Conservation (phyloP, 495 filamentous ascomycete genomes). For the Penicillium arizonense region DNA sequence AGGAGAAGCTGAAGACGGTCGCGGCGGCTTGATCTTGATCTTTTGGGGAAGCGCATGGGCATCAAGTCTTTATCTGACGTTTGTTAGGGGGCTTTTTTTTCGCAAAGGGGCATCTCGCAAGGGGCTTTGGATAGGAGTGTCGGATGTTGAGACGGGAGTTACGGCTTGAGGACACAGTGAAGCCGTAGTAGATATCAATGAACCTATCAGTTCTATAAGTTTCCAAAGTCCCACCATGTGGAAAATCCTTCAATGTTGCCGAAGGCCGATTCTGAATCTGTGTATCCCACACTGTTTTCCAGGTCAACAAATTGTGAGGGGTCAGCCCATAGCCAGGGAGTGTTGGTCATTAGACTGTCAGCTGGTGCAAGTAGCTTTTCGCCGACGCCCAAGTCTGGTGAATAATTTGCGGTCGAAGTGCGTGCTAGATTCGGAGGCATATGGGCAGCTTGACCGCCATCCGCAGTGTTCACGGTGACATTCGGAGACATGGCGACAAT, state of each 20-base stretch:
- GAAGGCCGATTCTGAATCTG: slow-evolving; percentile 30
- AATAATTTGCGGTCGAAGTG: slow-evolving; percentile 17
- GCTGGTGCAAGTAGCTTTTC: slow-evolving; percentile 39
- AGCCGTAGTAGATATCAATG: slow-evolving; percentile 21
- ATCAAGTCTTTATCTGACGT: neutral
- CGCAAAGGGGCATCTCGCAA: slow-evolving; percentile 4
- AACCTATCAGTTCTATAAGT: slow-evolving; percentile 33
- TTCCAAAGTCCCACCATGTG: slow-evolving; percentile 47
- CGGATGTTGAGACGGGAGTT: slow-evolving; percentile 3
- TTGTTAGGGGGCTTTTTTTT: slow-evolving; percentile 1
- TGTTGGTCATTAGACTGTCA: slow-evolving; percentile 46
- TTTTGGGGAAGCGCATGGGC: neutral
- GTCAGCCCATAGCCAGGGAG: slow-evolving; percentile 48
- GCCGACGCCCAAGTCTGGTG: slow-evolving; percentile 20
- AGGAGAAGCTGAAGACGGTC: slow-evolving; percentile 31
- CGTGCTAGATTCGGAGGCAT: slow-evolving; percentile 29
- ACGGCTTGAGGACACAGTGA: slow-evolving; percentile 18
- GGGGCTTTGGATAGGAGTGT: neutral
- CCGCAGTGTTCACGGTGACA: slow-evolving; percentile 42
- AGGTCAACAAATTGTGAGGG: slow-evolving; percentile 39
- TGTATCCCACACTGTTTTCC: slow-evolving; percentile 35
- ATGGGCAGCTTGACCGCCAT: slow-evolving; percentile 42
- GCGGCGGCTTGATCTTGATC: slow-evolving; percentile 12
- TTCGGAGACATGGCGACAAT: slow-evolving; percentile 46
- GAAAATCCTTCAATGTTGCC: slow-evolving; percentile 38